Conservation (phyloP, 805 yeast species). For the Metahyphopichia silvanorum region DNA sequence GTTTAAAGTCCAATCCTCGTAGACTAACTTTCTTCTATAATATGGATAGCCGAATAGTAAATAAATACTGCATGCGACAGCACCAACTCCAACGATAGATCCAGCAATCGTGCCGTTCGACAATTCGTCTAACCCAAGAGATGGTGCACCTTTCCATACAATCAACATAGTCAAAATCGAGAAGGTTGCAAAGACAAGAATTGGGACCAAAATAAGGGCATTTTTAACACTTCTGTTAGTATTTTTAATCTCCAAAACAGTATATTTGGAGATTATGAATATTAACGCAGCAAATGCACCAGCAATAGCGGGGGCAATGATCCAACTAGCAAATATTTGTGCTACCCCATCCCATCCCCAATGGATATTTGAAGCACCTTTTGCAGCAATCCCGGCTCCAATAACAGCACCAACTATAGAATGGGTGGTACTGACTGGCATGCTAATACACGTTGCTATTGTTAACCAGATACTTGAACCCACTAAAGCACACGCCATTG, state of each 20-base stretch:
- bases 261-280: slow-evolving; percentile 57
- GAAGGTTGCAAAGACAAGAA: slow-evolving; percentile 57
- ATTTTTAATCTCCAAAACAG: slow-evolving; percentile 58
- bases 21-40: slow-evolving; percentile 55
- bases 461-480: slow-evolving; percentile 73
- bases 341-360: slow-evolving; percentile 81
- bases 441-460: slow-evolving; percentile 61
- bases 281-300: slow-evolving; percentile 59
- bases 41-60: slow-evolving; percentile 57
- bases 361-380: slow-evolving; percentile 53
- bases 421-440: slow-evolving; percentile 83
- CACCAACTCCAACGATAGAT: slow-evolving; percentile 64
- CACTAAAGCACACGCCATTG: slow-evolving; percentile 72
- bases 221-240: slow-evolving; percentile 41
- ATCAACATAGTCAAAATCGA: slow-evolving; percentile 70
- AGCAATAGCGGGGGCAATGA: slow-evolving; percentile 70
- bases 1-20: slow-evolving; percentile 64
- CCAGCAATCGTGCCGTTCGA: slow-evolving; percentile 52
- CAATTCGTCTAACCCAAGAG: slow-evolving; percentile 52
- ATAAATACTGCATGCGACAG: slow-evolving; percentile 50
- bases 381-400: slow-evolving; percentile 73
- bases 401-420: slow-evolving; percentile 74
- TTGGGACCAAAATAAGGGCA: slow-evolving; percentile 57
- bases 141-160: slow-evolving; percentile 80
- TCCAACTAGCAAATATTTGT: slow-evolving; percentile 77